Evolutionary conservation across 495 filamentous ascomycete species (phyloP).

Genomic region (Schizothecium vesticola): DNA sequence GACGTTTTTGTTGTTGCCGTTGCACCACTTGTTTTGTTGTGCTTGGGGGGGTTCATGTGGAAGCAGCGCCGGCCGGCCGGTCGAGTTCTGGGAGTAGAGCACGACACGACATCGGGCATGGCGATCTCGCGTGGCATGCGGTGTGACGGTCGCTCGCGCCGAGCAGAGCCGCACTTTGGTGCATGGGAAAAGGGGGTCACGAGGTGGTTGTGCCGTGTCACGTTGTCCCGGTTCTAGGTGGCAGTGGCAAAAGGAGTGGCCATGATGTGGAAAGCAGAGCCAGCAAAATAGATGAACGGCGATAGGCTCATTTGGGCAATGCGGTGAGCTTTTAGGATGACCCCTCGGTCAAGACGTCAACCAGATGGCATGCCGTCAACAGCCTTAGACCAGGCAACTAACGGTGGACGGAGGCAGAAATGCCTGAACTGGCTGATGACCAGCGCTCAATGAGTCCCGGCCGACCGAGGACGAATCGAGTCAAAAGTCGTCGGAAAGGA

Average conservation of each 20-base stretch:
- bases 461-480: too few species aligned
- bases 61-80: neutral
- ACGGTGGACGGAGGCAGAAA: too few species aligned
- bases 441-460: too few species aligned
- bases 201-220: neutral
- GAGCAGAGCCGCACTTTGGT: constrained; percentile 6
- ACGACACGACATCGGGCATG: neutral
- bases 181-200: neutral
- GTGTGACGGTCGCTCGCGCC: neutral
- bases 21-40: neutral
- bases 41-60: neutral
- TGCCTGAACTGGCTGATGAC: too few species aligned
- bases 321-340: neutral
- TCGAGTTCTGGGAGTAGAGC: neutral
- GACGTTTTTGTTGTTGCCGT: neutral
- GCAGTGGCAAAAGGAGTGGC: neutral
- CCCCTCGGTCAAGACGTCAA: neutral
- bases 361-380: neutral
- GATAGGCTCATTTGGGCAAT: neutral
- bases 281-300: neutral
- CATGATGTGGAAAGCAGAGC: neutral
- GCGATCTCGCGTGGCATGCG: neutral
- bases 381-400: too few species aligned
- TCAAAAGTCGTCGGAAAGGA: neutral
- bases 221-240: neutral